These are phyloP conservation scores for Fusarium sp. DNA, from an alignment of 2,329 filamentous ascomycete species.

Conservation along the genomic window DNA sequence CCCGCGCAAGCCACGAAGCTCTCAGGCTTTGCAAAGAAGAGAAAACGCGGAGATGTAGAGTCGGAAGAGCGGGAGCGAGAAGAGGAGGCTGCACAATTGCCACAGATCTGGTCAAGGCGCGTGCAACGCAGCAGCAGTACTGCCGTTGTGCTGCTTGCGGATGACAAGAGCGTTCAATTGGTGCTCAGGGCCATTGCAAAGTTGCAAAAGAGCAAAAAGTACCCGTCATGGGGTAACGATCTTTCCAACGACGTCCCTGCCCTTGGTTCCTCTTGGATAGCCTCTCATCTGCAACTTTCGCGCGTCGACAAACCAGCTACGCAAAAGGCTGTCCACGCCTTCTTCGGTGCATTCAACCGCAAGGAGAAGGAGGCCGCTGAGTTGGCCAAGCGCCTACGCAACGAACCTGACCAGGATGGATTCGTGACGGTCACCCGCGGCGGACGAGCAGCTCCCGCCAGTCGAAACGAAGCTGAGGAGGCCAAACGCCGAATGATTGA, in stretches of 20 bases:
- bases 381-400: constrained; percentile 71
- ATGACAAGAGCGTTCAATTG: constrained; percentile 78
- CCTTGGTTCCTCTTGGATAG: constrained; percentile 66
- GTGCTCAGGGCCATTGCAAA: constrained; percentile 79
- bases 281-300: constrained; percentile 73
- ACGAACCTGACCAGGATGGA: constrained; percentile 91
- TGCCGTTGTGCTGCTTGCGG: constrained; percentile 84
- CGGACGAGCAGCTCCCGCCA: constrained; percentile 76
- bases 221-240: constrained; percentile 74
- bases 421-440: constrained; percentile 92
- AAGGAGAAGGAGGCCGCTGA: constrained; percentile 71
- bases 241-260: constrained; percentile 63
- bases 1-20: constrained; percentile 58
- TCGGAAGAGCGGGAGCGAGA: constrained; percentile 62
- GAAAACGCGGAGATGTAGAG: constrained; percentile 59
- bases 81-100: constrained; percentile 69
- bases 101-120: constrained; percentile 75
- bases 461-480: constrained; percentile 74
- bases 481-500: constrained; percentile 67
- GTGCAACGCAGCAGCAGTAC: constrained; percentile 78
- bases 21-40: constrained; percentile 53
- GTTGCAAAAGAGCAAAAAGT: constrained; percentile 65
- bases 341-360: constrained; percentile 82
- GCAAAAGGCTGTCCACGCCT: constrained; percentile 81
- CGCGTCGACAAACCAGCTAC: constrained; percentile 74